A percentile compares a stretch with the other conserved stretches of the same genome.
Evolutionary conservation across 345 rosid genomes (phyloP).

Genomic region (Boechera retrofracta): DNA sequence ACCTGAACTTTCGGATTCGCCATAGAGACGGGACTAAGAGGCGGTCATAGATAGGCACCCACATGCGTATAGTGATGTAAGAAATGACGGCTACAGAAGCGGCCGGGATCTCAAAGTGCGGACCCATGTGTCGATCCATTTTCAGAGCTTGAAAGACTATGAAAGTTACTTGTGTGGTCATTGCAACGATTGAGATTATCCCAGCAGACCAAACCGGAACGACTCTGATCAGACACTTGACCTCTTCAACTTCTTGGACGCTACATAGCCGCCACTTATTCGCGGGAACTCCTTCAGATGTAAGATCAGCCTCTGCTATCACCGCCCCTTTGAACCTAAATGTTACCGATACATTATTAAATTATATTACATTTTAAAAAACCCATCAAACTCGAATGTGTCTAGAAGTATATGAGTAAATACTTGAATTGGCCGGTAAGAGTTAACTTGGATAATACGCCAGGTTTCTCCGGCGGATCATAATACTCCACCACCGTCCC

Average conservation of each 20-base stretch:
- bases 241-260: conserved; percentile 71
- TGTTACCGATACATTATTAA: not conserved
- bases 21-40: conserved; percentile 53
- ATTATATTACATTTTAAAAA: not conserved
- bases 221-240: conserved; percentile 62
- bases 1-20: conserved; percentile 49
- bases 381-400: not conserved
- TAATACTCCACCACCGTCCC: conserved; percentile 44
- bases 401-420: not conserved
- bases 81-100: conserved; percentile 53
- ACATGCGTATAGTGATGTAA: conserved; percentile 57
- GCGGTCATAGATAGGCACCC: conserved; percentile 70
- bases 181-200: conserved; percentile 50
- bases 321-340: conserved; percentile 71
- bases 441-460: conserved; percentile 53
- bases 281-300: conserved; percentile 48
- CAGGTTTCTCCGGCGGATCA: conserved; percentile 59
- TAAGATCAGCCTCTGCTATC: conserved; percentile 53
- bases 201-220: conserved; percentile 66
- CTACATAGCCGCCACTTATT: conserved; percentile 64
- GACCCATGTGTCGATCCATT: conserved; percentile 70
- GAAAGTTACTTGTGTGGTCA: conserved; percentile 57
- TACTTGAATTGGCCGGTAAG: conserved; percentile 73
- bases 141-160: conserved; percentile 55
- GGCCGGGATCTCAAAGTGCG: conserved; percentile 61